These are phyloP conservation scores for Pseudovirgaria hyperparasitica DNA, from an alignment of 2,329 filamentous ascomycete species.

Conservation along the genomic window DNA sequence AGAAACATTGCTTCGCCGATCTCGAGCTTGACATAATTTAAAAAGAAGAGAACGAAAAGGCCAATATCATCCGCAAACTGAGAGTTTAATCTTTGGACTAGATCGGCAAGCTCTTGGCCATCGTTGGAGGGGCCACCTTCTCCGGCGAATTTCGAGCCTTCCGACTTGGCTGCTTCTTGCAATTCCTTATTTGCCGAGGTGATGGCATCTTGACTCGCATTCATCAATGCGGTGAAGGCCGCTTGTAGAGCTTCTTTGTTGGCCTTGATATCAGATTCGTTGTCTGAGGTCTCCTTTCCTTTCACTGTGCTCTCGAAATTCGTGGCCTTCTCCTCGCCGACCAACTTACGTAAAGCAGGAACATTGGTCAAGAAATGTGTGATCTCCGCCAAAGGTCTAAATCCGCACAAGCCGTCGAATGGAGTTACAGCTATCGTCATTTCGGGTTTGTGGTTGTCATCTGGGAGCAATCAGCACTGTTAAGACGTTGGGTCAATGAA, in stretches of 20 bases:
- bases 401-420: conserved; percentile 92
- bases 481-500: neutral
- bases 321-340: conserved; percentile 34
- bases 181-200: conserved; percentile 54
- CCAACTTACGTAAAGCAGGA: conserved; percentile 34
- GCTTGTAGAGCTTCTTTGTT: conserved; percentile 72
- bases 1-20: conserved; percentile 93
- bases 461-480: conserved; percentile 6
- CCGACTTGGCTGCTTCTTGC: conserved; percentile 54
- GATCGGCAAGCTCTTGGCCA: conserved; percentile 59
- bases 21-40: conserved; percentile 82
- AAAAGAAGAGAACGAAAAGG: conserved; percentile 89
- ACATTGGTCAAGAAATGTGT: conserved; percentile 65
- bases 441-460: conserved; percentile 99
- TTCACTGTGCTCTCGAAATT: conserved; percentile 35
- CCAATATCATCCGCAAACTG: conserved; percentile 84
- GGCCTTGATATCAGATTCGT: conserved; percentile 30
- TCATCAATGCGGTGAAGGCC: conserved; percentile 71
- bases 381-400: conserved; percentile 78
- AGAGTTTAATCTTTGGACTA: conserved; percentile 64
- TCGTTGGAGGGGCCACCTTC: conserved; percentile 55
- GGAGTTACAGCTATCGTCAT: conserved; percentile 97
- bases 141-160: conserved; percentile 61
- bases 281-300: conserved; percentile 36
- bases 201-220: conserved; percentile 54